Evolutionary conservation across 306 rosid species (phyloP), one percentile per base, ranked within the genome.

Genomic region (Clitoria ternatea): DNA sequence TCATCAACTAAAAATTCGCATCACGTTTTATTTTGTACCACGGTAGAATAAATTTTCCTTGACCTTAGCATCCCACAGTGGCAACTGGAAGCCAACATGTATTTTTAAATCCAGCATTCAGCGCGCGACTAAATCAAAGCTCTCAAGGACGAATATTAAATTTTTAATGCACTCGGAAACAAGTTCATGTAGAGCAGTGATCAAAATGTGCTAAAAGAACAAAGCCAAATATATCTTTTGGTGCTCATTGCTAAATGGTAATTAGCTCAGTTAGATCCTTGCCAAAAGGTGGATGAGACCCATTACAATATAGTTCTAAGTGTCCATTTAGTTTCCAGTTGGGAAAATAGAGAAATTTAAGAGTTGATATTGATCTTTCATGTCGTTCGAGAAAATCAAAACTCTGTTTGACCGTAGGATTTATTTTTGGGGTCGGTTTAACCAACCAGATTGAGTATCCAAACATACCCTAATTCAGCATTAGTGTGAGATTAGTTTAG

Each of bases 111-210:
- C 22, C 19, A 40, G 2, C 33, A 39, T 55, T 39, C 30, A 48
- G 39, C 19, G 40, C 29, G 7, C 2, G 80, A 66, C 74, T 23
- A 32, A 32, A 43, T 75, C 74, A 75, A 44, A 66, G 27, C 45
- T 1, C 22, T 11, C 61, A 42, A 8, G 0, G 10, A 57, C 48
- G 49, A 36, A 24, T 24, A 44, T 27, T 6, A 43, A n/a, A 9
- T 2, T 22, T 55, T 44, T 27, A 52, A 18, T 18, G 52, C 56
- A 63, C 36, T 56, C n/a, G 11, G 44, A 56, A 26, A 26, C 35
- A 30, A 56, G 2, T 5, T 64, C 54, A 19, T 48, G 3, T 13
- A 35, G 7, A 40, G 7, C 43, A 43, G 60, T 44, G 47, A 20
- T 44, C 17, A 43, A 56, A 53, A 27, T 56, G 10, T 56, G 66